Evolutionary conservation across 192 early-diverging fungal species (phyloP).

Genomic region (Rhizoclosmatium globosum): DNA sequence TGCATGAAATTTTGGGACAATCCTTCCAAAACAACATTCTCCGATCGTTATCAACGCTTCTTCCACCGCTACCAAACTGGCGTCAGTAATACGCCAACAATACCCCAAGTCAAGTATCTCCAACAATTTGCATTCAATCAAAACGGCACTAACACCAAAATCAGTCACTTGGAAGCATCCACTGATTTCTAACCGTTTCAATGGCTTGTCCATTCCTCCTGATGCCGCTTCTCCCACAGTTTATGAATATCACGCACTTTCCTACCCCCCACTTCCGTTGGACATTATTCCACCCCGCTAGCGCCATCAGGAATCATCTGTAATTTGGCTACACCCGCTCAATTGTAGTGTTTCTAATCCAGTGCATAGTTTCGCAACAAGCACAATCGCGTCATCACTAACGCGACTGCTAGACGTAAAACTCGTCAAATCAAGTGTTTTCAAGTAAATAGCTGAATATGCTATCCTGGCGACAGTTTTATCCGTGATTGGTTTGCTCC

Average conservation of each 20-base stretch:
- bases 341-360: constrained; percentile 7
- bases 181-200: constrained; percentile 9
- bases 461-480: constrained; percentile 1
- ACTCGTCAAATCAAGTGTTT: constrained; percentile 27
- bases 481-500: constrained; percentile 14
- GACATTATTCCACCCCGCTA: constrained; percentile 6
- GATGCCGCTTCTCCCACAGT: neutral
- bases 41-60: neutral
- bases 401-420: constrained; percentile 1
- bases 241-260: neutral
- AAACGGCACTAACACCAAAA: constrained; percentile 17
- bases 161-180: constrained; percentile 39
- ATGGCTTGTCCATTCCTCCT: neutral
- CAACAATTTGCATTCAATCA: constrained; percentile 19
- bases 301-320: constrained; percentile 22
- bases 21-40: constrained; percentile 1
- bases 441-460: neutral
- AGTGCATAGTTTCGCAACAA: neutral
- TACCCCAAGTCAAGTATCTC: constrained; percentile 36
- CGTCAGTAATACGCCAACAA: constrained; percentile 35
- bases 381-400: neutral
- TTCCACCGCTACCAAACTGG: neutral
- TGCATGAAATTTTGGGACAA: neutral
- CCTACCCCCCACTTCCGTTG: neutral
- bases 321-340: constrained; percentile 29